Percentiles rank a stretch among this genome's conserved stretches.
Conservation (phyloP, 257 asterid genomes). For the Gynochthodes officinalis region DNA sequence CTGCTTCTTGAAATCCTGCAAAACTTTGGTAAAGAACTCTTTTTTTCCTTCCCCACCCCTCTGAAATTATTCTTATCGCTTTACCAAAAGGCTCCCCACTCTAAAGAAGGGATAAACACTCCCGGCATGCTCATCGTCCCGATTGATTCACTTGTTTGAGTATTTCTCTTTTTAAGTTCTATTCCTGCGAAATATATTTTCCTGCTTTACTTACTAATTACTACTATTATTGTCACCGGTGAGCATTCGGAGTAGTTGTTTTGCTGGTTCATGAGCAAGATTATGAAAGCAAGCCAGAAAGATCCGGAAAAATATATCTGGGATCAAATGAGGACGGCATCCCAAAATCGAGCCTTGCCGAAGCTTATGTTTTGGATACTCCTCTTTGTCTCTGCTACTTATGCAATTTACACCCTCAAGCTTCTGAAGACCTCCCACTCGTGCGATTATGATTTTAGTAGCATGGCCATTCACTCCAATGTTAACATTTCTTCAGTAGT, state of each 20-base stretch:
- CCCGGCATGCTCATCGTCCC: not conserved
- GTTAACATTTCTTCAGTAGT: not conserved
- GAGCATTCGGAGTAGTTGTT: not conserved
- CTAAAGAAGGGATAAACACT: not conserved
- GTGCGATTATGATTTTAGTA: slow-evolving; percentile 16
- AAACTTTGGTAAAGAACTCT: not conserved
- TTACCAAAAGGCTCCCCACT: no score
- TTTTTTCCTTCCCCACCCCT: no score
- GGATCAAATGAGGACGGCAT: slow-evolving; percentile 50
- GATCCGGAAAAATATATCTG: slow-evolving; percentile 60
- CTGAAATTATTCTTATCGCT: no score
- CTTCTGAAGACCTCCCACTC: slow-evolving; percentile 14
- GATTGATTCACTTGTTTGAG: not conserved
- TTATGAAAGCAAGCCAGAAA: slow-evolving; percentile 56
- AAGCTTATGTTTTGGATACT: slow-evolving; percentile 61
- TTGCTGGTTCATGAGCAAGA: not conserved
- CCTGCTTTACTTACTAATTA: no score
- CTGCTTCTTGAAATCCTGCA: not conserved
- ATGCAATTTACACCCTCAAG: slow-evolving; percentile 36
- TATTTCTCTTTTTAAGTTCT: not conserved
- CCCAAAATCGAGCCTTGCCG: slow-evolving; percentile 43
- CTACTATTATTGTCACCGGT: not conserved
- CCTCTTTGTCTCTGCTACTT: slow-evolving; percentile 51
- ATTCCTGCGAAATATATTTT: not conserved
- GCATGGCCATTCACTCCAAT: not conserved